Percentiles rank a stretch among this genome's conserved stretches.
Evolutionary conservation across 2,329 filamentous ascomycete species (phyloP).

Genomic region (Sporothrix protearum): DNA sequence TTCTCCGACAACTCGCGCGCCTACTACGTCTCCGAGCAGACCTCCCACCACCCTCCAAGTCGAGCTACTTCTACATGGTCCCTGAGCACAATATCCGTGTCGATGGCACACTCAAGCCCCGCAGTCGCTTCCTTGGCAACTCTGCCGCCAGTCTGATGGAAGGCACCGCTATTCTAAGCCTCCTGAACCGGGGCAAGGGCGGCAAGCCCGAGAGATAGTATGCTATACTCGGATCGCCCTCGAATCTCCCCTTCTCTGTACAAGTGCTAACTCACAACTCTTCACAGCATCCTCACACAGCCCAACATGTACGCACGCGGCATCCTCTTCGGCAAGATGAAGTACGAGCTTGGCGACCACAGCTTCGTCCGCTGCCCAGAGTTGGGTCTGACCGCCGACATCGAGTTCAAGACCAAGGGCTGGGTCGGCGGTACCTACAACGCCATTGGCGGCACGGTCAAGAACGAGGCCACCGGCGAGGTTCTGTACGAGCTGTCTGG

Average conservation of each 20-base stretch:
- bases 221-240: slow-evolving; percentile 35
- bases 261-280: too few species aligned
- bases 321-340: slow-evolving; percentile 98
- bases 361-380: slow-evolving; percentile 91
- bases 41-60: slow-evolving; percentile 98
- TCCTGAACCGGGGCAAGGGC: slow-evolving; percentile 71
- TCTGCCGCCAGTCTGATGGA: slow-evolving; percentile 99
- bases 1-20: slow-evolving; percentile 77
- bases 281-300: slow-evolving; percentile 76
- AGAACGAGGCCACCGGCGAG: slow-evolving; percentile 81
- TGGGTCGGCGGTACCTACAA: slow-evolving; percentile 97
- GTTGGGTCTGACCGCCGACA: slow-evolving; percentile 77
- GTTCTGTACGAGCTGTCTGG: slow-evolving; percentile 87
- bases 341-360: slow-evolving; percentile 96
- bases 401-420: slow-evolving; percentile 98
- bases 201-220: slow-evolving; percentile 81
- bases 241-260: background rate
- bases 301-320: slow-evolving; percentile 99
- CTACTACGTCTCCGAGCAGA: slow-evolving; percentile 97
- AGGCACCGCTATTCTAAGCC: slow-evolving; percentile 79
- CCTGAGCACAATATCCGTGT: slow-evolving; percentile 92
- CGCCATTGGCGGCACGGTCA: slow-evolving; percentile 87
- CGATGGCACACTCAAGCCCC: slow-evolving; percentile 89
- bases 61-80: slow-evolving; percentile 98
- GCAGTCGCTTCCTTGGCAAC: slow-evolving; percentile 93